Conservation (phyloP, 768 basidiomycete genomes). For the Pluteus cervinus region DNA sequence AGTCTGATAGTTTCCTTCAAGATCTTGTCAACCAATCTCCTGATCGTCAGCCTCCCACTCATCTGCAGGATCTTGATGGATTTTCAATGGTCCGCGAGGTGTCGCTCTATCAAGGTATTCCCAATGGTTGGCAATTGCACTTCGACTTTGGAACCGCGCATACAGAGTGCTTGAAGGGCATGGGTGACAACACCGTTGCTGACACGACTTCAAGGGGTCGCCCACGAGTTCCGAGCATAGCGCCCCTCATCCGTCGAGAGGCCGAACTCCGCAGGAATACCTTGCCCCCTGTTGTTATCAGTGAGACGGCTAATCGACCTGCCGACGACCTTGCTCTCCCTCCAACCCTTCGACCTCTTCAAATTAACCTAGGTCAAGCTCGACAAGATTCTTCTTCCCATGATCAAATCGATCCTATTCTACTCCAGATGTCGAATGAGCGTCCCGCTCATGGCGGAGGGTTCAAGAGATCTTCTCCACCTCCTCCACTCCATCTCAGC, state of each 20-base stretch:
- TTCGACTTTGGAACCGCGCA: conserved; percentile 29
- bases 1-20: too few relatives aligned
- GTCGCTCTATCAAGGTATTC: conserved; percentile 39
- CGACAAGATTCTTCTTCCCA: conserved; percentile 11
- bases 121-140: conserved; percentile 42
- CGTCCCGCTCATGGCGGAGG: too few relatives aligned
- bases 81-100: conserved; percentile 40
- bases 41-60: conserved; percentile 2
- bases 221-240: conserved; percentile 35
- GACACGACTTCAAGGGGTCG: conserved; percentile 7
- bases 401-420: conserved; percentile 21
- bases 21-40: too few relatives aligned
- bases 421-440: too few relatives aligned
- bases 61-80: conserved; percentile 11
- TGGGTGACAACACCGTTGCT: conserved; percentile 11
- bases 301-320: too few relatives aligned
- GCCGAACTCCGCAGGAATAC: too few relatives aligned
- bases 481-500: too few relatives aligned
- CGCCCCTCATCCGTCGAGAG: conserved; percentile 28
- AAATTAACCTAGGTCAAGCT: too few relatives aligned
- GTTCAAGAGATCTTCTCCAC: too few relatives aligned
- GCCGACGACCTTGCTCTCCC: conserved; percentile 6
- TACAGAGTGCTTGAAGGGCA: conserved; percentile 27
- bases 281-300: too few relatives aligned
- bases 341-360: conserved; percentile 7